Percentiles rank a stretch among this genome's conserved stretches.
Evolutionary conservation across 805 yeast genomes (phyloP).

Genomic region (Dipodascopsis uninucleata): DNA sequence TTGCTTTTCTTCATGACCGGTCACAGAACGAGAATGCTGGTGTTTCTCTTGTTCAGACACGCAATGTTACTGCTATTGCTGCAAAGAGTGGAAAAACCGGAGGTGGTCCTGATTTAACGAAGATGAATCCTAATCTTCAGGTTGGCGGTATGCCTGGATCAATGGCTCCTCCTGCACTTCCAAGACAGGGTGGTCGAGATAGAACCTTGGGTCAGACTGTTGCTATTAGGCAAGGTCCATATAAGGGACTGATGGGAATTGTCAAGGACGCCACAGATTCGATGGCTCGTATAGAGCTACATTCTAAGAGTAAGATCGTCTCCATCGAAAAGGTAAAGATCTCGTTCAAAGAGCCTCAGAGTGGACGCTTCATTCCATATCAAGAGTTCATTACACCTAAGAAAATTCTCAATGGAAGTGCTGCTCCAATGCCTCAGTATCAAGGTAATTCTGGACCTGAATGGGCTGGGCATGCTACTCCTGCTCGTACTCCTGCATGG

Average conservation of each 20-base stretch:
- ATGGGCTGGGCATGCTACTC: conserved; percentile 12
- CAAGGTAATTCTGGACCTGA: conserved; percentile 26
- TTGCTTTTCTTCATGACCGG: conserved; percentile 75
- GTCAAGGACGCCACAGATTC: conserved; percentile 91
- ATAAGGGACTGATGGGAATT: conserved; percentile 91
- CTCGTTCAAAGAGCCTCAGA: conserved; percentile 65
- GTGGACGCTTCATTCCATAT: conserved; percentile 60
- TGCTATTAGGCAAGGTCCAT: conserved; percentile 82
- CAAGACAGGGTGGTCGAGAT: conserved; percentile 73
- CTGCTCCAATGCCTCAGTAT: conserved; percentile 32
- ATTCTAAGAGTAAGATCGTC: conserved; percentile 83
- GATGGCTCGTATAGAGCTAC: conserved; percentile 87
- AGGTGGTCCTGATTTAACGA: conserved; percentile 47
- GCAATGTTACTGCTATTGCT: conserved; percentile 76
- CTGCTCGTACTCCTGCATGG: conserved; percentile 36
- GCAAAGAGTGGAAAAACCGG: conserved; percentile 69
- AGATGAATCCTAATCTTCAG: conserved; percentile 79
- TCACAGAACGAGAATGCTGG: conserved; percentile 82
- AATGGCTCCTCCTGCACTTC: conserved; percentile 50
- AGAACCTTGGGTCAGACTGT: conserved; percentile 78
- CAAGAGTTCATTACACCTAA: conserved; percentile 65
- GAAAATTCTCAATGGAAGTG: conserved; percentile 23
- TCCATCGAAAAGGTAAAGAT: conserved; percentile 78
- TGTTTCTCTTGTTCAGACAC: conserved; percentile 75
- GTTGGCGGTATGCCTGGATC: conserved; percentile 36